Evolutionary conservation across 2,329 filamentous ascomycete genomes (phyloP).

Genomic region (Colletotrichum sp.): DNA sequence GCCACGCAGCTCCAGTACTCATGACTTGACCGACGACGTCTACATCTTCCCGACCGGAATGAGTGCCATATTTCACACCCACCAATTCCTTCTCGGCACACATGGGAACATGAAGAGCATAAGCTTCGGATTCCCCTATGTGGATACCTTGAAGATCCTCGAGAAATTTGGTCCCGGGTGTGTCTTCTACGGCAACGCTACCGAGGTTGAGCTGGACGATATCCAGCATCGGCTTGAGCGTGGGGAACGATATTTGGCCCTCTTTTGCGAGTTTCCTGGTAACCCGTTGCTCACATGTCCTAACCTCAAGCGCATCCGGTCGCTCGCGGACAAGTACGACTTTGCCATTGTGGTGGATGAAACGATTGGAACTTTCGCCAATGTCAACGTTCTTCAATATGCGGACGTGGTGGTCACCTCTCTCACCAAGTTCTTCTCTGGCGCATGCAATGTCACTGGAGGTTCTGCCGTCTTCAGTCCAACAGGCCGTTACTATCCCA

Average conservation of each 20-base stretch:
- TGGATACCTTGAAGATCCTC: slow-evolving; percentile 93
- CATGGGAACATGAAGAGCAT: slow-evolving; percentile 75
- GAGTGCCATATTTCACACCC: slow-evolving; percentile 91
- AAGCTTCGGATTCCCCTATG: slow-evolving; percentile 93
- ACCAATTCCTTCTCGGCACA: slow-evolving; percentile 72
- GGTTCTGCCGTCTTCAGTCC: slow-evolving; percentile 73
- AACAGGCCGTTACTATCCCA: slow-evolving; percentile 70
- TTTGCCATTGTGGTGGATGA: slow-evolving; percentile 95
- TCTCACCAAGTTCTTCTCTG: slow-evolving; percentile 95
- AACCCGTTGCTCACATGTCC: slow-evolving; percentile 89
- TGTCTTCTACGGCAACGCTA: slow-evolving; percentile 84
- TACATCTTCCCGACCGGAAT: slow-evolving; percentile 90
- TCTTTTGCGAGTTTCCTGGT: slow-evolving; percentile 95
- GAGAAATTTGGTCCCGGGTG: slow-evolving; percentile 93
- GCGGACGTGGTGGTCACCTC: slow-evolving; percentile 94
- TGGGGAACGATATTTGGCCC: slow-evolving; percentile 78
- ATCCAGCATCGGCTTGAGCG: slow-evolving; percentile 71
- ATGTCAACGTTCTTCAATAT: slow-evolving; percentile 87
- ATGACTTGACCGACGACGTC: slow-evolving; percentile 67
- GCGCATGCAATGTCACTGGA: slow-evolving; percentile 98
- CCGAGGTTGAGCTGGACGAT: slow-evolving; percentile 79
- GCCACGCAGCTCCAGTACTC: neutral
- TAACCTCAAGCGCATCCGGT: slow-evolving; percentile 78
- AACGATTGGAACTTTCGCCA: slow-evolving; percentile 95
- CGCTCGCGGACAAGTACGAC: slow-evolving; percentile 79